A percentile compares a stretch with the other conserved stretches of the same genome.
Evolutionary conservation across 768 basidiomycete genomes (phyloP).

Genomic region (Hygrophoropsis aurantiaca): DNA sequence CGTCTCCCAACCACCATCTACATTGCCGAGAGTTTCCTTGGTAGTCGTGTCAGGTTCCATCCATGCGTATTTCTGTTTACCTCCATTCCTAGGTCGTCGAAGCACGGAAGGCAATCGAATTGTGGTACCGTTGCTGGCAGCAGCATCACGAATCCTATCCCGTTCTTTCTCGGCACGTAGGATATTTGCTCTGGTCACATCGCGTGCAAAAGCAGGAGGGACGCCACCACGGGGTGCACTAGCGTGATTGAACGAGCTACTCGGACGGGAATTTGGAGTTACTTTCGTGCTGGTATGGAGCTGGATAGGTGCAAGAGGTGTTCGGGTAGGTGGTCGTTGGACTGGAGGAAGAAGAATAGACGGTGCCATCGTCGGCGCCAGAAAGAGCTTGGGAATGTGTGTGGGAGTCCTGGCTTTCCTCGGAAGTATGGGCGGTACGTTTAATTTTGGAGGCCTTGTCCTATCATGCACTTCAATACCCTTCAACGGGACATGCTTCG

Average conservation of each 20-base stretch:
- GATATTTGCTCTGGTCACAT: conserved; percentile 26
- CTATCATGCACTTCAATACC: background rate
- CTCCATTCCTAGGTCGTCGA: no score
- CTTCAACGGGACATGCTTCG: background rate
- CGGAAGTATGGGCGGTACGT: no score
- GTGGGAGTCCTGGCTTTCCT: no score
- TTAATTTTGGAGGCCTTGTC: background rate
- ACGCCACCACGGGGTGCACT: conserved; percentile 28
- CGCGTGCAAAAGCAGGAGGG: conserved; percentile 29
- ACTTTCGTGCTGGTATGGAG: background rate
- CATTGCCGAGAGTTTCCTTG: no score
- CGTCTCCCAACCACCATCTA: no score
- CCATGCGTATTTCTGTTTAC: no score
- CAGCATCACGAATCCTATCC: conserved; percentile 14
- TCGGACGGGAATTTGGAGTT: conserved; percentile 4
- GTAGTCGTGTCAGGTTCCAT: no score
- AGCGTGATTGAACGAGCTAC: conserved; percentile 4
- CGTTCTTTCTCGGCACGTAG: conserved; percentile 24
- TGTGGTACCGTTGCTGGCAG: conserved; percentile 3
- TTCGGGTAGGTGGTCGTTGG: conserved; percentile 3
- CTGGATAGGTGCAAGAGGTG: conserved; percentile 4
- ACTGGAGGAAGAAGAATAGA: background rate
- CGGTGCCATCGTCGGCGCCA: no score
- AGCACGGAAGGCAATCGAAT: conserved; percentile 29
- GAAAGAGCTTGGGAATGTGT: no score